These are phyloP conservation scores for Macrophomina tecta DNA, from an alignment of 2,329 filamentous ascomycete species.

Conservation along the genomic window DNA sequence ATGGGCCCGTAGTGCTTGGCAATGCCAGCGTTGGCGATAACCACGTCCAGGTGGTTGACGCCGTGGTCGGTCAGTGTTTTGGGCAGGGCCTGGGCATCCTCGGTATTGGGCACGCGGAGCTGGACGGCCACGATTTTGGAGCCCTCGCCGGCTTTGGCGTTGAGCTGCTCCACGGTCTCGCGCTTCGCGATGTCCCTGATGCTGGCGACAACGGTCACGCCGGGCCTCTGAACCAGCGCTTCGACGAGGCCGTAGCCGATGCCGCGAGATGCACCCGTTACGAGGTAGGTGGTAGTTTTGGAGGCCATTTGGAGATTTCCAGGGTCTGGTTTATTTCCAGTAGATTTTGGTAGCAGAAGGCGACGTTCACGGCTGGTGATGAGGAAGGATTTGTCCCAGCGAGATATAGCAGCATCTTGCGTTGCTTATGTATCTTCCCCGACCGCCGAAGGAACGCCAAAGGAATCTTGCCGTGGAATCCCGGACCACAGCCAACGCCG, in stretches of 20 bases:
- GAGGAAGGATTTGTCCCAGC: too few species aligned
- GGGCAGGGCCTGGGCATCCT: slow-evolving; percentile 4
- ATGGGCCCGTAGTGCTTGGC: slow-evolving; percentile 13
- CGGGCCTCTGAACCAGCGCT: background rate
- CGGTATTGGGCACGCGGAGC: background rate
- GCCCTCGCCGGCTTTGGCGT: slow-evolving; percentile 16
- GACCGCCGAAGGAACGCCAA: too few species aligned
- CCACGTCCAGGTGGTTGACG: slow-evolving; percentile 5
- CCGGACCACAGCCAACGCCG: too few species aligned
- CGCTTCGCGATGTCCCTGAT: slow-evolving; percentile 16
- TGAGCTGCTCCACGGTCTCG: slow-evolving; percentile 5
- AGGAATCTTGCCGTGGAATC: too few species aligned
- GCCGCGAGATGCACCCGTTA: slow-evolving; percentile 13
- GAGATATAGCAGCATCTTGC: too few species aligned
- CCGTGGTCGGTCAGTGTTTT: background rate
- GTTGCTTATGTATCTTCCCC: too few species aligned
- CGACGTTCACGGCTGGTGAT: background rate
- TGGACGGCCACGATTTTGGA: slow-evolving; percentile 12
- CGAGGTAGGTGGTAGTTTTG: slow-evolving; percentile 1
- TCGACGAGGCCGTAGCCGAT: slow-evolving; percentile 11
- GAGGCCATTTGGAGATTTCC: background rate
- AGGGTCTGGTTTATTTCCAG: background rate
- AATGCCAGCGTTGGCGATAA: slow-evolving; percentile 13
- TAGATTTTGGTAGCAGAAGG: background rate
- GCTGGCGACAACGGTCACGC: background rate